Conservation (phyloP, 2,329 filamentous ascomycete genomes). For the Aspergillus costaricaensis region DNA sequence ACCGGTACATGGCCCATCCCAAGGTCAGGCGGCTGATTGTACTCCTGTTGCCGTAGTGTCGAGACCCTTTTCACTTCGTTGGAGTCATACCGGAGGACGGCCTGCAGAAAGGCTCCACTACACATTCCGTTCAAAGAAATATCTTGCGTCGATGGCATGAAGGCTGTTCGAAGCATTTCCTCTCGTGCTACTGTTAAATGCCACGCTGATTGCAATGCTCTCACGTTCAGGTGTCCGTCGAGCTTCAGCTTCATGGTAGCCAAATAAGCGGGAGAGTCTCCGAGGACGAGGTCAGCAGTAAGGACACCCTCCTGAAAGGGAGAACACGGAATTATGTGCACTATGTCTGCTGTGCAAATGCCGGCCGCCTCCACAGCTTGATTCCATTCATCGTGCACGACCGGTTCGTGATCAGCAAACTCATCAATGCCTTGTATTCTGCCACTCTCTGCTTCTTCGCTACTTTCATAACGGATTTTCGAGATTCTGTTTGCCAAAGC, state of each 20-base stretch:
- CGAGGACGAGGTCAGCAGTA: background rate
- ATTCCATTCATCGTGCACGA: background rate
- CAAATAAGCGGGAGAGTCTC: background rate
- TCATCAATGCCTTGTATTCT: too few relatives aligned
- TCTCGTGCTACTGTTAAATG: background rate
- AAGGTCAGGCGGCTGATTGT: background rate
- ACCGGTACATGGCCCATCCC: conserved; percentile 2
- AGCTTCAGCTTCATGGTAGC: background rate
- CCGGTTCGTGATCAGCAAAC: too few relatives aligned
- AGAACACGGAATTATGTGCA: conserved; percentile 3
- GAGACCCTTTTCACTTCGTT: conserved; percentile 2
- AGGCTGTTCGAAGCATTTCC: conserved; percentile 12
- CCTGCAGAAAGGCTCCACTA: conserved; percentile 7
- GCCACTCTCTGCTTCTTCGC: background rate
- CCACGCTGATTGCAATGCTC: background rate
- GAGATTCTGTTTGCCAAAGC: background rate
- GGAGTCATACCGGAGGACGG: background rate
- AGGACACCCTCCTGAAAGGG: conserved; percentile 11
- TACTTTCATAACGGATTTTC: background rate
- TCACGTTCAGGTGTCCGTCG: background rate
- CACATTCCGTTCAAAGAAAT: background rate
- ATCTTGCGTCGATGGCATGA: background rate
- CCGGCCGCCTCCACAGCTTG: background rate
- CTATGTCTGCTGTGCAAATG: background rate
- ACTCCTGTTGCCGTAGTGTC: background rate